These are phyloP conservation scores for Hypericum perforatum DNA, from an alignment of 345 rosid genomes.

Conservation along the genomic window DNA sequence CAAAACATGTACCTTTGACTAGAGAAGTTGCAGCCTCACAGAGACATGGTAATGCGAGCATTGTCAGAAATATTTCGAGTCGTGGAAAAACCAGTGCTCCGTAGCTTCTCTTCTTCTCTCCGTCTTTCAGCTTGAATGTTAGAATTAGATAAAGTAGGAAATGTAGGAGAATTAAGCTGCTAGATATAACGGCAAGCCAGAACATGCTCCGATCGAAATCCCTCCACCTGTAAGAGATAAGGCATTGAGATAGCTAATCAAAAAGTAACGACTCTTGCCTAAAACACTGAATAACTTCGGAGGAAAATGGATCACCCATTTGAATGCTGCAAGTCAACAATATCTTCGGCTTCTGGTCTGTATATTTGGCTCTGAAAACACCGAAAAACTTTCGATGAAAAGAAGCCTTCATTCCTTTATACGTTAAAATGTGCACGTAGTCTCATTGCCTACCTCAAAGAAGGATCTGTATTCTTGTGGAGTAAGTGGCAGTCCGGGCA, in stretches of 20 bases:
- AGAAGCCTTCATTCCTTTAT: neutral
- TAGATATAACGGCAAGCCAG: slow-evolving; percentile 69
- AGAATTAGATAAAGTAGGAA: slow-evolving; percentile 37
- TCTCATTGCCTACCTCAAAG: slow-evolving; percentile 52
- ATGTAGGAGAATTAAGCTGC: slow-evolving; percentile 59
- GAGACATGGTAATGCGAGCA: slow-evolving; percentile 66
- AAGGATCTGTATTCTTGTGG: slow-evolving; percentile 57
- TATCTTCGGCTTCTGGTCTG: slow-evolving; percentile 64
- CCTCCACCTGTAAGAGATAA: slow-evolving; percentile 55
- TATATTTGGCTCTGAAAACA: slow-evolving; percentile 49
- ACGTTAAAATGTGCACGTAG: slow-evolving; percentile 2
- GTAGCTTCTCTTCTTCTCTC: slow-evolving; percentile 32
- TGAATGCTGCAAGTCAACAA: slow-evolving; percentile 33
- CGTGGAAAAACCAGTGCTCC: slow-evolving; percentile 74
- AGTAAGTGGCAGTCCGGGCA: slow-evolving; percentile 64
- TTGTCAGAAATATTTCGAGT: slow-evolving; percentile 66
- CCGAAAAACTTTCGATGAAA: neutral
- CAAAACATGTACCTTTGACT: slow-evolving; percentile 39
- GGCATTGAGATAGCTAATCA: slow-evolving; percentile 5
- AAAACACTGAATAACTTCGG: neutral
- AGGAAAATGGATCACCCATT: slow-evolving; percentile 42
- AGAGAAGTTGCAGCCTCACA: slow-evolving; percentile 61
- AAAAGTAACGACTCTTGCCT: neutral
- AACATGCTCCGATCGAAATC: slow-evolving; percentile 78
- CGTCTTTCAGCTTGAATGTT: slow-evolving; percentile 34